These are phyloP conservation scores for Colletotrichum agaves DNA, from an alignment of 2,329 filamentous ascomycete species.

Conservation along the genomic window DNA sequence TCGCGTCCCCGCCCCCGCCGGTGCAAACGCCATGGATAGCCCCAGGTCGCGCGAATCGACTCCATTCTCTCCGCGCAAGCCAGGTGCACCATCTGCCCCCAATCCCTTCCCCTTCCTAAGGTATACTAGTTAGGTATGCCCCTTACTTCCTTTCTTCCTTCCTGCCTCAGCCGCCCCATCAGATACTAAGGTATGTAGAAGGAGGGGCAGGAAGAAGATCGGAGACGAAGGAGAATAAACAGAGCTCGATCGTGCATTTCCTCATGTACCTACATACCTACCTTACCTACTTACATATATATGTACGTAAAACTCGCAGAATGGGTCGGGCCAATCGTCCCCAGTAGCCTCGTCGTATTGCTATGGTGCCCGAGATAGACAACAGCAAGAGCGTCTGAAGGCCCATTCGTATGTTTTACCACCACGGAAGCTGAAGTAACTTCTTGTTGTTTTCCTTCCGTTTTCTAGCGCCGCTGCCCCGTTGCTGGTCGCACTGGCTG, in stretches of 20 bases:
- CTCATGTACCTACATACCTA: constrained; percentile 3
- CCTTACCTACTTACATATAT: not conserved
- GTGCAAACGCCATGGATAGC: constrained; percentile 19
- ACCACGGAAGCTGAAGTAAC: not conserved
- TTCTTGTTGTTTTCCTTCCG: constrained; percentile 4
- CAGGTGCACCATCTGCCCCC: constrained; percentile 23
- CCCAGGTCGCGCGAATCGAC: constrained; percentile 10
- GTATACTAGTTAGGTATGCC: too few species aligned
- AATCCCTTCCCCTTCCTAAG: not conserved
- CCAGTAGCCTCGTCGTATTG: constrained; percentile 10
- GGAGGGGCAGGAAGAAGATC: not conserved
- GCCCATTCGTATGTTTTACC: constrained; percentile 2
- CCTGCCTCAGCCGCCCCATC: constrained; percentile 6
- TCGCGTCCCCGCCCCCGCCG: constrained; percentile 30
- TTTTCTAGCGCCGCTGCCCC: constrained; percentile 20
- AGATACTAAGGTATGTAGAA: too few species aligned
- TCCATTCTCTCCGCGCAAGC: constrained; percentile 17
- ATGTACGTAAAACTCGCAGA: constrained; percentile 30
- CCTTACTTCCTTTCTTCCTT: constrained; percentile 7
- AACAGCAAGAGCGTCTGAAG: constrained; percentile 1
- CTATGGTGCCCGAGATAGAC: not conserved
- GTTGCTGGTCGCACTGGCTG: constrained; percentile 26
- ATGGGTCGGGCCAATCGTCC: not conserved
- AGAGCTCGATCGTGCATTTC: constrained; percentile 24
- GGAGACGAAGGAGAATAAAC: constrained; percentile 14